A percentile compares a stretch with the other conserved stretches of the same genome.
Evolutionary conservation across 306 rosid species (phyloP).

Genomic region (Quercus robur): DNA sequence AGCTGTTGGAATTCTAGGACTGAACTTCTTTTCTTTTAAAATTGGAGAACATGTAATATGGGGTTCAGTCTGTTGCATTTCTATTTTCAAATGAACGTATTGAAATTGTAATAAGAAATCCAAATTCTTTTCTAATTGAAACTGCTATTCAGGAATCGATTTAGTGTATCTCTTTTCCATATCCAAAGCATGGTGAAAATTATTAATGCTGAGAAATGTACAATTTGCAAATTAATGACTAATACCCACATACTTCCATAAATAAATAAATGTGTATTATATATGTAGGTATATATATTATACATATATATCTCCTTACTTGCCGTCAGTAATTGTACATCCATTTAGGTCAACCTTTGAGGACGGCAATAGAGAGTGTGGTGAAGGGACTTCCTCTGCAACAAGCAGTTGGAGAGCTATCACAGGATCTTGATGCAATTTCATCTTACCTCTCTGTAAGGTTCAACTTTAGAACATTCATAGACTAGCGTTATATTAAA

Average conservation of each 20-base stretch:
- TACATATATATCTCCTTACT: constrained; percentile 7
- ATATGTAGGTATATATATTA: background rate
- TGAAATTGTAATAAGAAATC: too few relatives aligned
- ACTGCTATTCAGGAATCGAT: background rate
- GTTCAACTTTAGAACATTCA: too few relatives aligned
- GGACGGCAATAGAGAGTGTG: constrained; percentile 38
- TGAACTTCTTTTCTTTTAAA: background rate
- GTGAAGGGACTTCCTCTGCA: constrained; percentile 57
- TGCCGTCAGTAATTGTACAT: constrained; percentile 28
- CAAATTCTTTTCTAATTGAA: too few relatives aligned
- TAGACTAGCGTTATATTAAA: too few relatives aligned
- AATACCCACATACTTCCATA: too few relatives aligned
- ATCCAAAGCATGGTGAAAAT: background rate
- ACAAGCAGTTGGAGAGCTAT: constrained; percentile 44
- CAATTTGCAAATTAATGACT: background rate
- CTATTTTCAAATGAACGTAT: too few relatives aligned
- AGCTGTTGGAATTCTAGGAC: background rate
- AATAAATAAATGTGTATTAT: background rate
- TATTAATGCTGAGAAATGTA: background rate
- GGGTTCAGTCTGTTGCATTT: background rate
- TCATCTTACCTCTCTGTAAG: constrained; percentile 59
- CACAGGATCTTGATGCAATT: constrained; percentile 49
- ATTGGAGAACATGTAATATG: background rate
- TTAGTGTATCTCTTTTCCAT: background rate
- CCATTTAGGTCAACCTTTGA: constrained; percentile 52